Evolutionary conservation across 1,139 yeast genomes (phyloP), one percentile per base, ranked within the genome.

Genomic region (Wickerhamomyces sp.): DNA sequence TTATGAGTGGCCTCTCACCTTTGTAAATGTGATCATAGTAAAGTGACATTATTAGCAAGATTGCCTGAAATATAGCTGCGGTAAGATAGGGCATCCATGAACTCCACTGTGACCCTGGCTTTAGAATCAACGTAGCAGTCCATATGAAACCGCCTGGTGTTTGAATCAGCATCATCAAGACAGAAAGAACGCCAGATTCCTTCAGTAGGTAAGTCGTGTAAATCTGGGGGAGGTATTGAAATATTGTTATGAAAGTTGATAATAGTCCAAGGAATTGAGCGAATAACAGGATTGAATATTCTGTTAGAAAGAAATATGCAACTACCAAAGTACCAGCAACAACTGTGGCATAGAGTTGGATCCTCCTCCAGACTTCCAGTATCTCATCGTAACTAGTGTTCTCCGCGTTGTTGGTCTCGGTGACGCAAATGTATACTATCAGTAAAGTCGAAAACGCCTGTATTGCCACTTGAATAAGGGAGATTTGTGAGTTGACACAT

Each of bases 61-160:
- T 43, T 4, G 81, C 75, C 58, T 87, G 95, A 19, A 83, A 57
- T 3, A 63, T 46, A 0, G 91, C 91, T 0, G 94, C 89, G 1
- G 81, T 72, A 33, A 84, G 68, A 50, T 80, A 83, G 6, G 94
- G 85, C 23, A 85, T 58, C 94, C 94, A 86, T 7, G 89, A 77
- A 47, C 93, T 82, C 95, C 95, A 86, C 42, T 76, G 75, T 1
- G 91, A 76, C 2, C 88, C 93, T 30, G 83, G 82, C 31, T 89
- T 75, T 40, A 74, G 60, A 37, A 76, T 81, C 37, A 87, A 62
- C 3, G 86, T 77, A 13, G 76, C 69, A 0, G 93, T 74, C 79
- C 91, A 86, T 3, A 84, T 43, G 47, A 74, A 81, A 18, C 95
- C 95, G 12, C 96, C 96, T 0, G 96, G 96, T 14, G 94, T 85